These are phyloP conservation scores for Russula emetica DNA, from an alignment of 768 basidiomycete species.

Conservation along the genomic window DNA sequence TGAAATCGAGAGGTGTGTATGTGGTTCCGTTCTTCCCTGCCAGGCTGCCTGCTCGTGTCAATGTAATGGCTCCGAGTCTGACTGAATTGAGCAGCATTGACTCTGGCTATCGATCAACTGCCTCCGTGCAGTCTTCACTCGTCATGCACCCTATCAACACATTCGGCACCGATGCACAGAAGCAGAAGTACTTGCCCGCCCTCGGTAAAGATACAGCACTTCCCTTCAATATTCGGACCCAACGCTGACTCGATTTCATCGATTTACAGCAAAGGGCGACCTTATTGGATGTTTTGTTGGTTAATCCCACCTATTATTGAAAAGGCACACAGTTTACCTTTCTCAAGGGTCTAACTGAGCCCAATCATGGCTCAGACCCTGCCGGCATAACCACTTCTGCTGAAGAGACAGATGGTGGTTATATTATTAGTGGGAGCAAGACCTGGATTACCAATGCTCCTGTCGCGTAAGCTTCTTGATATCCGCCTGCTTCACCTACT, in stretches of 20 bases:
- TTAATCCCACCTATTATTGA: conserved; percentile 25
- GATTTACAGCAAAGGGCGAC: conserved; percentile 66
- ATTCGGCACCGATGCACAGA: conserved; percentile 86
- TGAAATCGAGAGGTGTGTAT: conserved; percentile 87
- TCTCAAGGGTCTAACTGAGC: conserved; percentile 84
- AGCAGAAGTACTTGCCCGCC: conserved; percentile 83
- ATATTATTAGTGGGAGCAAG: conserved; percentile 84
- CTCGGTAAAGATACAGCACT: conserved; percentile 48
- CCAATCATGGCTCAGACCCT: conserved; percentile 95
- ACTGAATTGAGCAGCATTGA: conserved; percentile 59
- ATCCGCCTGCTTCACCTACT: conserved; percentile 10
- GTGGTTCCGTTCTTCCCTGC: not conserved
- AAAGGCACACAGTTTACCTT: conserved; percentile 5
- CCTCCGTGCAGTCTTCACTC: conserved; percentile 92
- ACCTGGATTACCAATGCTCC: conserved; percentile 98
- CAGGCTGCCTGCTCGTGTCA: not conserved
- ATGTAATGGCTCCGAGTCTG: not conserved
- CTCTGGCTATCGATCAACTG: conserved; percentile 91
- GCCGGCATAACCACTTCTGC: conserved; percentile 97
- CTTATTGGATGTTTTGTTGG: conserved; percentile 89
- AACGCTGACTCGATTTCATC: not conserved
- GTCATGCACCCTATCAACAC: conserved; percentile 94
- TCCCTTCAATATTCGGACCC: not conserved
- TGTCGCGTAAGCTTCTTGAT: conserved; percentile 52
- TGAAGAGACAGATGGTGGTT: conserved; percentile 79